Conservation (phyloP, 1,284 basidiomycete species). For the Ustilago cynodontis region DNA sequence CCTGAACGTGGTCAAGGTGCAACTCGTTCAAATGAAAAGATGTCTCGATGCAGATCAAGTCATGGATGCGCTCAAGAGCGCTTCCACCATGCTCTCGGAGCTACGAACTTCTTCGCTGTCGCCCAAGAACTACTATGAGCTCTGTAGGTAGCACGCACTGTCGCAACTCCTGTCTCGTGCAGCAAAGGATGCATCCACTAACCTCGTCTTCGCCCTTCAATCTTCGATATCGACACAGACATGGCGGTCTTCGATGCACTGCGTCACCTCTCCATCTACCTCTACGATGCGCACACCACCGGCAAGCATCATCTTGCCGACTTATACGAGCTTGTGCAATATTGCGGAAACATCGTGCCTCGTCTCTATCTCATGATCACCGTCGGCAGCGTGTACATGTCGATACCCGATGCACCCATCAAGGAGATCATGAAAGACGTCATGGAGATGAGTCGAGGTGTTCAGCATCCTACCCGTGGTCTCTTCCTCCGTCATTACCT, state of each 20-base stretch:
- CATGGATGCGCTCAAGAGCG: slow-evolving; percentile 69
- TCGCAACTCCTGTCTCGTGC: background rate
- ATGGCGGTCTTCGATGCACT: slow-evolving; percentile 69
- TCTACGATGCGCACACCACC: slow-evolving; percentile 67
- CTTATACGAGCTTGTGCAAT: slow-evolving; percentile 69
- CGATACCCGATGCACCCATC: slow-evolving; percentile 69
- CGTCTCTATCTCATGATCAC: slow-evolving; percentile 70
- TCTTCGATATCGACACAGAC: slow-evolving; percentile 35
- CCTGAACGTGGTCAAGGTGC: slow-evolving; percentile 68
- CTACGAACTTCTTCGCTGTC: slow-evolving; percentile 64
- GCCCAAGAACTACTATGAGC: slow-evolving; percentile 69
- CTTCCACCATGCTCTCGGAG: slow-evolving; percentile 68
- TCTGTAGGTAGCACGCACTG: slow-evolving; percentile 49
- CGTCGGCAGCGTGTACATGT: slow-evolving; percentile 70
- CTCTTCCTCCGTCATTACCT: slow-evolving; percentile 69
- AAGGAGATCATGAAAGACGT: slow-evolving; percentile 70
- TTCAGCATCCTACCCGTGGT: slow-evolving; percentile 69
- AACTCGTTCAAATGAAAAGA: slow-evolving; percentile 68
- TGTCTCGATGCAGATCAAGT: slow-evolving; percentile 67
- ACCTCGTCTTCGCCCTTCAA: background rate
- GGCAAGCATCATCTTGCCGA: slow-evolving; percentile 69
- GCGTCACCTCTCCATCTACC: slow-evolving; percentile 67
- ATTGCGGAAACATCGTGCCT: slow-evolving; percentile 69
- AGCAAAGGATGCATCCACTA: background rate
- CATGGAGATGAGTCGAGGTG: slow-evolving; percentile 69